These are phyloP conservation scores for Curvularia sp. DNA, from an alignment of 2,329 filamentous ascomycete genomes.

Conservation along the genomic window DNA sequence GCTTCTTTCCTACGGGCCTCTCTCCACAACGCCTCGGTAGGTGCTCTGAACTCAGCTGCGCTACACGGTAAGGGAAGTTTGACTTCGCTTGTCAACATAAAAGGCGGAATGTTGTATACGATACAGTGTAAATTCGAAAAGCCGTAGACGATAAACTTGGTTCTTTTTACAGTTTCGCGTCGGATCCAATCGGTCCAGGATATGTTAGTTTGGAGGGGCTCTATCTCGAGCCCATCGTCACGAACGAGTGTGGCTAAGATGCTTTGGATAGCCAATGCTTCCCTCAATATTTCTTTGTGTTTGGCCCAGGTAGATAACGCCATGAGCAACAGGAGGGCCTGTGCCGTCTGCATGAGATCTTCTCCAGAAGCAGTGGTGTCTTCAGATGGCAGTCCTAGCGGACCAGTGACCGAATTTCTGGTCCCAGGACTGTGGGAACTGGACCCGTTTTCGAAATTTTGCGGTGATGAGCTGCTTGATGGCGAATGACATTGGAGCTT, in stretches of 20 bases:
- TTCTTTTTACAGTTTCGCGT: conserved; percentile 61
- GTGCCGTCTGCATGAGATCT: conserved; percentile 67
- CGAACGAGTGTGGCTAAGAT: conserved; percentile 63
- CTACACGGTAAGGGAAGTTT: conserved; percentile 62
- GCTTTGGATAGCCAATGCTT: conserved; percentile 64
- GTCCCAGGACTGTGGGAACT: conserved; percentile 24
- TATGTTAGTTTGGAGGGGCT: conserved; percentile 64
- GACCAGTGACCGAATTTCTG: conserved; percentile 33
- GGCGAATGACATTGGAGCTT: conserved; percentile 34
- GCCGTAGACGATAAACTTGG: conserved; percentile 64
- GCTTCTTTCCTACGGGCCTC: conserved; percentile 36
- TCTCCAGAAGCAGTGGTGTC: conserved; percentile 26
- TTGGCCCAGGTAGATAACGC: conserved; percentile 67
- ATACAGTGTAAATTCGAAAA: conserved; percentile 68
- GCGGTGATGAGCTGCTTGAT: conserved; percentile 27
- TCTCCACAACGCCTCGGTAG: conserved; percentile 59
- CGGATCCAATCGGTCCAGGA: conserved; percentile 62
- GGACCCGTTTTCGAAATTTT: conserved; percentile 25
- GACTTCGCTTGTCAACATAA: conserved; percentile 63
- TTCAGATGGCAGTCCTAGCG: conserved; percentile 38
- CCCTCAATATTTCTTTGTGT: conserved; percentile 63
- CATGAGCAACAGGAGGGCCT: conserved; percentile 67
- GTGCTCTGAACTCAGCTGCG: conserved; percentile 63
- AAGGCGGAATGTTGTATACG: conserved; percentile 66
- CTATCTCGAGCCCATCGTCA: conserved; percentile 60